Percentiles rank a stretch among this genome's conserved stretches.
Conservation (phyloP, 1,284 basidiomycete genomes). For the Irpex lacteus region DNA sequence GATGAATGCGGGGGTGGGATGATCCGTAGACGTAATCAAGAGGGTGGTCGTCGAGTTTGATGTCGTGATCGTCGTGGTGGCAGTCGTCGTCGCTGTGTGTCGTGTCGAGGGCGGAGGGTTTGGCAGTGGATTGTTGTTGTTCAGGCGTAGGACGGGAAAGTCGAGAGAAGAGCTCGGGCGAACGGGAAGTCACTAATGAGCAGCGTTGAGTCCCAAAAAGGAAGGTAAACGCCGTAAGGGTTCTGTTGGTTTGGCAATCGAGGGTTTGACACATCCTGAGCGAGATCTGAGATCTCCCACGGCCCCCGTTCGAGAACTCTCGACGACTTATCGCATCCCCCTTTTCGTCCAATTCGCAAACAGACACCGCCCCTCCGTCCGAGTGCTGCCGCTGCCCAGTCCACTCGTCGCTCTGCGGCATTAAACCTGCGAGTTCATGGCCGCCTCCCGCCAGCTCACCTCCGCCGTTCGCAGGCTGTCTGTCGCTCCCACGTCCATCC, state of each 20-base stretch:
- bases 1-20: neutral
- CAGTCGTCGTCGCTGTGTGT: neutral
- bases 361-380: neutral
- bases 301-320: neutral
- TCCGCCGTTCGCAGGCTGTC: neutral
- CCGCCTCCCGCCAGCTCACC: neutral
- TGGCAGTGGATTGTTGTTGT: neutral
- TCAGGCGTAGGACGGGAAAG: neutral
- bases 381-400: neutral
- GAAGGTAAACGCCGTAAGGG: neutral
- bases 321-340: conserved; percentile 2
- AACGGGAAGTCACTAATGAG: conserved; percentile 3
- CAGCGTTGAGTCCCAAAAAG: conserved; percentile 3
- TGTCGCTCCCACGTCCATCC: neutral
- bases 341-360: neutral
- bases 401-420: neutral
- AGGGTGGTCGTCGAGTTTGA: neutral
- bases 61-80: neutral
- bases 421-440: neutral
- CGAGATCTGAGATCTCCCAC: conserved; percentile 1
- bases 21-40: neutral
- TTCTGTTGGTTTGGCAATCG: neutral
- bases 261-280: neutral
- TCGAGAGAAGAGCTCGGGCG: neutral
- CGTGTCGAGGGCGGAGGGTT: neutral